These are phyloP conservation scores for Elsinoe ampelina DNA, from an alignment of 2,329 filamentous ascomycete species.

Conservation along the genomic window DNA sequence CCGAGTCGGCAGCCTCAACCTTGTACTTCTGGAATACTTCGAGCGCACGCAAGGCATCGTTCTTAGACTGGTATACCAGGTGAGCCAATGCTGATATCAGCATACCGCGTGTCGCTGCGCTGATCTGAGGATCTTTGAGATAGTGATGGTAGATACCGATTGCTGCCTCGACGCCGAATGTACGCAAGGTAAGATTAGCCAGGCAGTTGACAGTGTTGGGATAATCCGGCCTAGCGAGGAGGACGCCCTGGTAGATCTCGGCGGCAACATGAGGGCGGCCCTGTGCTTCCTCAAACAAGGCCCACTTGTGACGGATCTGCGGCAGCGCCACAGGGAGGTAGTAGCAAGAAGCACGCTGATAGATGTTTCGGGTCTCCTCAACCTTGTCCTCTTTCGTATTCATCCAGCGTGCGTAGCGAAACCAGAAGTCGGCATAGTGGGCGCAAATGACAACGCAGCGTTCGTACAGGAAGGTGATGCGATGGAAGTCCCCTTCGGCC, in stretches of 20 bases:
- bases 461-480: slow-evolving; percentile 81
- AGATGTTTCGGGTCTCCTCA: slow-evolving; percentile 86
- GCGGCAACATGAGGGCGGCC: slow-evolving; percentile 68
- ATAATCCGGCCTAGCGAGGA: slow-evolving; percentile 67
- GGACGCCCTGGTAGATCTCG: slow-evolving; percentile 74
- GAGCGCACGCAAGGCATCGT: slow-evolving; percentile 63
- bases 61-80: slow-evolving; percentile 79
- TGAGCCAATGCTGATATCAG: slow-evolving; percentile 82
- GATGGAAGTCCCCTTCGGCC: slow-evolving; percentile 62
- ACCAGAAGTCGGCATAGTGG: slow-evolving; percentile 96
- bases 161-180: slow-evolving; percentile 73
- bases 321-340: slow-evolving; percentile 83
- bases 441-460: slow-evolving; percentile 86
- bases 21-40: slow-evolving; percentile 74
- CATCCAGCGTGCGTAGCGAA: slow-evolving; percentile 96
- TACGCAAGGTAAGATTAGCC: slow-evolving; percentile 77
- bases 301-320: slow-evolving; percentile 78
- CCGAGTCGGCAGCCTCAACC: slow-evolving; percentile 75
- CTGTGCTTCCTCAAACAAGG: slow-evolving; percentile 84
- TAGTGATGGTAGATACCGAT: slow-evolving; percentile 75
- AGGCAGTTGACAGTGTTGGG: slow-evolving; percentile 81
- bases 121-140: slow-evolving; percentile 62
- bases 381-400: slow-evolving; percentile 67
- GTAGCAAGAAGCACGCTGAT: slow-evolving; percentile 72
- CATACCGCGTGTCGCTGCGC: slow-evolving; percentile 73